Percentiles rank a stretch among this genome's conserved stretches.
phyloP scores from a whole-genome alignment of 2,329 filamentous ascomycete species.

The Calonectria naviculata region DNA sequence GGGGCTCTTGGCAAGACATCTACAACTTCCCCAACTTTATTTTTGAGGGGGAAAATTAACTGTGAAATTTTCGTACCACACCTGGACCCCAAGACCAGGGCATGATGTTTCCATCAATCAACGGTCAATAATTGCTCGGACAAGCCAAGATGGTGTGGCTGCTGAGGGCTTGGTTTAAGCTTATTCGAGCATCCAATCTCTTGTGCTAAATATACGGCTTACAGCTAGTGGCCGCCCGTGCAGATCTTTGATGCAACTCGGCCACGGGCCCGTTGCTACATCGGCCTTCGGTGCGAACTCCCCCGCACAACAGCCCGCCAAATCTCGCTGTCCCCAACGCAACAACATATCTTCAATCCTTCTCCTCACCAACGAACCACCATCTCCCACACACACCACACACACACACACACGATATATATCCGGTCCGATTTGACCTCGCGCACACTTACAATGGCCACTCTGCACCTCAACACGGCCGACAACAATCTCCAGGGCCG shows the following conservation, averaged over 20 bases:
- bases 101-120: neutral
- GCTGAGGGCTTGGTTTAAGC: neutral
- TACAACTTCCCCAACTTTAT: neutral
- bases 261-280: slow-evolving; percentile 5
- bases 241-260: neutral
- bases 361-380: neutral
- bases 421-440: neutral
- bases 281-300: slow-evolving; percentile 32
- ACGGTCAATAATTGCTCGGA: neutral
- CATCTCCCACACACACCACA: neutral
- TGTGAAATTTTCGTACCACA: neutral
- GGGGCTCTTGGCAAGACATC: neutral
- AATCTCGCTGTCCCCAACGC: neutral
- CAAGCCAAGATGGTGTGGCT: neutral
- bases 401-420: neutral
- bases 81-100: neutral
- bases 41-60: neutral
- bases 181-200: neutral
- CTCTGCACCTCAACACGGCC: slow-evolving; percentile 31
- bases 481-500: slow-evolving; percentile 41
- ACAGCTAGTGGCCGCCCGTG: neutral
- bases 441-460: slow-evolving; percentile 24
- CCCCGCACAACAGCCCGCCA: slow-evolving; percentile 26
- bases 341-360: neutral
- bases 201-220: neutral